Percentiles rank a stretch among this genome's conserved stretches.
phyloP scores from a whole-genome alignment of 345 rosid species.

The Eucalyptus regnans region DNA sequence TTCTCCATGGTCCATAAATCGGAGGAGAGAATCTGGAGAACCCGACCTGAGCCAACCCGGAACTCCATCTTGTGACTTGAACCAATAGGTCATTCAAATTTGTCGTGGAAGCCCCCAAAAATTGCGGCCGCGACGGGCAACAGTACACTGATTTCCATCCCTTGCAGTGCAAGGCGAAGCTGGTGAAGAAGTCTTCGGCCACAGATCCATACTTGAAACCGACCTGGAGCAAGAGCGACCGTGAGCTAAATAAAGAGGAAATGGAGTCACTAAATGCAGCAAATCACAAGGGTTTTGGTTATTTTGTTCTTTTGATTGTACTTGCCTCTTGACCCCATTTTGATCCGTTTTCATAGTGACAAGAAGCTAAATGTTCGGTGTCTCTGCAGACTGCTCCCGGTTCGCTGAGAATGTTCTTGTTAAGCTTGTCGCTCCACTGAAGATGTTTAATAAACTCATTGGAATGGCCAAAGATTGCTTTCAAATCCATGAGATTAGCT shows the following conservation, averaged over 20 bases:
- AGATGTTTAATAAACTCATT: constrained; percentile 13
- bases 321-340: constrained; percentile 27
- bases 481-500: neutral
- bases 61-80: constrained; percentile 20
- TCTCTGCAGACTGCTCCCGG: neutral
- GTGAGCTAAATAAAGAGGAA: neutral
- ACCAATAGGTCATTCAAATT: constrained; percentile 1
- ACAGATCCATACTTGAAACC: constrained; percentile 17
- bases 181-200: constrained; percentile 16
- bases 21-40: constrained; percentile 23
- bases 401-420: neutral
- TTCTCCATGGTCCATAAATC: constrained; percentile 10
- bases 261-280: neutral
- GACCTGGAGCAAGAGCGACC: neutral
- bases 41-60: constrained; percentile 3
- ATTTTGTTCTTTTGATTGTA: neutral
- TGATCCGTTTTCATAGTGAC: constrained; percentile 7
- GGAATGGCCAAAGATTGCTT: constrained; percentile 13
- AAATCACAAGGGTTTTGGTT: neutral
- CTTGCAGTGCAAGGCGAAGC: constrained; percentile 3
- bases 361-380: neutral
- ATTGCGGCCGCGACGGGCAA: constrained; percentile 5
- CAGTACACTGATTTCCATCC: constrained; percentile 20
- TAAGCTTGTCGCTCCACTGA: neutral
- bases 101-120: constrained; percentile 6